Evolutionary conservation across 768 basidiomycete species (phyloP).

Genomic region (Tricholoma matsutake): DNA sequence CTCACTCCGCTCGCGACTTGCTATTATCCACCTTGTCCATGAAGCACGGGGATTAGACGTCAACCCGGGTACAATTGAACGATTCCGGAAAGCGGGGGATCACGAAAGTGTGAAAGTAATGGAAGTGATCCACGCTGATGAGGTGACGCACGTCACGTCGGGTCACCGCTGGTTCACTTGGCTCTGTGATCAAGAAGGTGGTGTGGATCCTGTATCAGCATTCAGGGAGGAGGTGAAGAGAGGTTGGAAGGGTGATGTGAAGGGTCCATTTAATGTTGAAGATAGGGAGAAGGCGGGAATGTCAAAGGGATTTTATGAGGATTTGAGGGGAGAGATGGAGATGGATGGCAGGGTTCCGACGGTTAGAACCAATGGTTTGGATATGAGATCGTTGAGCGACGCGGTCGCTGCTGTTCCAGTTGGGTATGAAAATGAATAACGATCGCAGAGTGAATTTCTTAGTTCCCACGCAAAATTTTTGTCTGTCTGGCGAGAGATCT

Average conservation of each 20-base stretch:
- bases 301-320: constrained; percentile 68
- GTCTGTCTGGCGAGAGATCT: too few species aligned
- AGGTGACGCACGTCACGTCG: constrained; percentile 78
- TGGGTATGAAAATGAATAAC: constrained; percentile 11
- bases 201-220: constrained; percentile 54
- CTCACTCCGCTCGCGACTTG: constrained; percentile 68
- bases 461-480: background rate
- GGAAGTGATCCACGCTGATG: constrained; percentile 77
- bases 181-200: constrained; percentile 53
- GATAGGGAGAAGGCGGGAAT: constrained; percentile 74
- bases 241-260: constrained; percentile 71
- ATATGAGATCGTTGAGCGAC: constrained; percentile 9
- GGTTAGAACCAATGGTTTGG: background rate
- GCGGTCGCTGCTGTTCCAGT: constrained; percentile 15
- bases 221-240: constrained; percentile 69
- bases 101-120: constrained; percentile 61
- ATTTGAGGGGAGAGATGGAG: constrained; percentile 60
- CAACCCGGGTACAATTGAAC: constrained; percentile 76
- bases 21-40: constrained; percentile 84
- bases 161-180: constrained; percentile 85
- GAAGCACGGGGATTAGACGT: constrained; percentile 84
- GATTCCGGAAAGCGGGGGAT: constrained; percentile 66
- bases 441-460: background rate
- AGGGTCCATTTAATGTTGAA: constrained; percentile 79
- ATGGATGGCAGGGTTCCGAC: constrained; percentile 3